phyloP scores from a whole-genome alignment of 371 early-diverging fungal genomes.

The Choanephora cucurbitarum region DNA sequence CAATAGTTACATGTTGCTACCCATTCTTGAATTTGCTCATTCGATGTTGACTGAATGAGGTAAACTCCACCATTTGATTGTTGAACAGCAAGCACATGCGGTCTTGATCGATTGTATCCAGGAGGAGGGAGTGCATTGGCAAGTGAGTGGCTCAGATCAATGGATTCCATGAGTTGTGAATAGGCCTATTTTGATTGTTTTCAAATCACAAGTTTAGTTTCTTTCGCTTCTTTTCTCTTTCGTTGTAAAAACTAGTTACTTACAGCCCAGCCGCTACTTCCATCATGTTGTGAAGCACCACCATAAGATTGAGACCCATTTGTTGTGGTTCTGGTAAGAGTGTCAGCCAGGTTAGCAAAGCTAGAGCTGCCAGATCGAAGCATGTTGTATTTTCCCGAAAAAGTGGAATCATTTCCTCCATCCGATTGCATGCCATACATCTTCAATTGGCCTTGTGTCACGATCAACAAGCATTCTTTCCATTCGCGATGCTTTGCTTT shows the following conservation, averaged over 20 bases:
- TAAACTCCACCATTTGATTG: slow-evolving; percentile 77
- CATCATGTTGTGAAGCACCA: slow-evolving; percentile 10
- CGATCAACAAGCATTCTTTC: slow-evolving; percentile 77
- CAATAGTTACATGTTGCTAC: slow-evolving; percentile 85
- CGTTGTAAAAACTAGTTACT: neutral
- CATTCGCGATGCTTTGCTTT: slow-evolving; percentile 87
- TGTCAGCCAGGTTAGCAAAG: slow-evolving; percentile 49
- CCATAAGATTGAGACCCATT: slow-evolving; percentile 16
- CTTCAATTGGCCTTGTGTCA: slow-evolving; percentile 73
- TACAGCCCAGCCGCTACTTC: slow-evolving; percentile 30
- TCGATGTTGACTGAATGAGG: slow-evolving; percentile 77
- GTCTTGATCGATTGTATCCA: slow-evolving; percentile 78
- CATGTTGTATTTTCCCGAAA: slow-evolving; percentile 39
- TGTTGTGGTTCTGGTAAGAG: slow-evolving; percentile 11
- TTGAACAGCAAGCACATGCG: slow-evolving; percentile 81
- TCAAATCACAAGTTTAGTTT: no score
- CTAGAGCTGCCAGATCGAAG: slow-evolving; percentile 31
- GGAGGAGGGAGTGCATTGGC: slow-evolving; percentile 81
- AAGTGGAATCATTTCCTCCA: slow-evolving; percentile 15
- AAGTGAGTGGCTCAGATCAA: slow-evolving; percentile 75
- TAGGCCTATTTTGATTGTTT: slow-evolving; percentile 20
- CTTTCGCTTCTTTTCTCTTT: no score
- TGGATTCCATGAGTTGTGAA: slow-evolving; percentile 51
- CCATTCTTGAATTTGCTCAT: slow-evolving; percentile 79
- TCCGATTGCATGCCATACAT: slow-evolving; percentile 71